Evolutionary conservation across 2,329 filamentous ascomycete genomes (phyloP), one percentile per base, ranked within the genome.

Genomic region (Nemania sp.): DNA sequence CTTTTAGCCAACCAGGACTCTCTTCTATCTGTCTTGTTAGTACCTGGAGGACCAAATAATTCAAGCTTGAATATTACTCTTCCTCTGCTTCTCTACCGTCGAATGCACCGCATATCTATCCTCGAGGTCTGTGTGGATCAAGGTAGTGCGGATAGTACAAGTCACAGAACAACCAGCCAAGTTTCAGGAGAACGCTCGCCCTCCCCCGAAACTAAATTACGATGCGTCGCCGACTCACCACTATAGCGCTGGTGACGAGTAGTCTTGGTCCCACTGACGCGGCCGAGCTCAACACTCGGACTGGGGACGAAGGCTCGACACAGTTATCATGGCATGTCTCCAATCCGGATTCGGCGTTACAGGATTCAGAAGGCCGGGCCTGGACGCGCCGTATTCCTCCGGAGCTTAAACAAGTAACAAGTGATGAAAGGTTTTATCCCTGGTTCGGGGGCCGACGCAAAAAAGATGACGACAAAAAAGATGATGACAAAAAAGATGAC

Each of bases 181-280:
- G 5, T 10, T 40, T 20, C 10, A 29, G 37, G 40, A 49, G 46
- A 46, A 48, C 39, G 43, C 17, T 18, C n/a, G 17, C 49, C 42
- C 35, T 54, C 47, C 45, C 20, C 17, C 11, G 1, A 11, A 6
- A 10, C 37, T 29, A 18, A 39, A 37, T 29, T 43, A 40, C 48
- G 20, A 63, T 63, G 60, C 53, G 50, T 42, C 49, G 39, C 25
- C 48, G 49, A 25, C 37, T 54, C 18, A 46, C 54, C 18, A 45
- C 53, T 49, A 32, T 54, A 15, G 53, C 25, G 34, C 53, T 60
- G 49, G 34, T 48, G 15, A 46, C 45, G 21, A 35, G 46, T 29
- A 46, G 34, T 13, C 34, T 63, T 12, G 37, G 46, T 17, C 52
- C 34, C 11, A 46, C 45, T 3, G 35, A 37, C 17, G 49, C 57